Evolutionary conservation across 441 rosid genomes (phyloP), one percentile per base, ranked within the genome.

Genomic region (Theobroma grandiflorum): DNA sequence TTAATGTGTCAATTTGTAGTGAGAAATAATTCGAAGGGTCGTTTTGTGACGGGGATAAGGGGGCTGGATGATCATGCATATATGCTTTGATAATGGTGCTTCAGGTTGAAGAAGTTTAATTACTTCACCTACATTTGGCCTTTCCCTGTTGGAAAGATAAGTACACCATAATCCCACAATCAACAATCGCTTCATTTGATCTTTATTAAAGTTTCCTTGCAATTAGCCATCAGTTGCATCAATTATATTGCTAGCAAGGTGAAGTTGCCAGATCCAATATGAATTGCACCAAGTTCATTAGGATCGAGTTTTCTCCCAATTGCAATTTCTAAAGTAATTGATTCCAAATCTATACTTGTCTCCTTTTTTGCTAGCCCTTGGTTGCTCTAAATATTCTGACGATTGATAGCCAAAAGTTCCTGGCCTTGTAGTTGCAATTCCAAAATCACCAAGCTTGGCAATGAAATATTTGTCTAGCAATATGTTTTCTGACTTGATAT

Each of bases 381-480:
- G 81, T 3, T 88, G 85, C 73, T 78, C 53, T 45, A 88, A 55
- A 52, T 82, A 90, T 67, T 88, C 88, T 2, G 91, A 90, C 35
- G 92, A 86, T 79, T 87, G 37, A 76, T 90, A 87, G 10, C 93
- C 94, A 0, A 81, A 50, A 4, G 94, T 91, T 40, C 91, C 89
- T 0, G 88, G 88, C 58, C 89, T n/a, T 4, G 81, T 89, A 0
- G 92, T 61, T 1, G 92, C 94, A 33, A 91, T 67, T 4, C 92
- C 94, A 14, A 89, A 89, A 63, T 91, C 94, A 53, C 91, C 88
- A 5, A 89, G 87, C 79, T 84, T 90, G 45, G 45, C 87, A 59
- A 84, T 89, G 70, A 87, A 90, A 33, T 72, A 77, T 1, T 88
- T 83, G 52, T 91, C 90, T 10, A 91, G 75, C 86, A 89, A 85